Base-by-base conservation (phyloP, 345 rosid species). In the Citropsis articulata region DNA sequence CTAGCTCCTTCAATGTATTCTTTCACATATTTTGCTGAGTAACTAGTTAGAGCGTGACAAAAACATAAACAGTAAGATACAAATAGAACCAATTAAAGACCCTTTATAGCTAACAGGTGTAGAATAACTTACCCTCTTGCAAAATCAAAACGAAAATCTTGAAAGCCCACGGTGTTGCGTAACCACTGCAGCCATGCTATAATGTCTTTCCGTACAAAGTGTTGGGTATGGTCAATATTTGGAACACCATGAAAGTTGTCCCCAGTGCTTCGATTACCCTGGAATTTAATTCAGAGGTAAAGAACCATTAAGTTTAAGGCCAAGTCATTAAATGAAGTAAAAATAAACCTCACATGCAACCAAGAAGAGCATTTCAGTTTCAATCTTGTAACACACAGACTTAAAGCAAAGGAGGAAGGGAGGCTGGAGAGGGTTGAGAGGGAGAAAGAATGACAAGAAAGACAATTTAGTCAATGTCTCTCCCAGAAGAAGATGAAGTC, bases 81-180 rank as follows among this genome's bases (percentile, higher is more conserved):
- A 66, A 67, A 59, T 28, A 21, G 72, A 59, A 76, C 45, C 31
- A 56, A 28, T 31, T 45, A 35, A 45, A 75, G 38, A 61, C 38
- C 27, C 78, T 60, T 28, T 69, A 18, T 28, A 75, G 27, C 59
- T 53, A 19, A 61, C 31, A 66, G 70, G 33, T 35, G 13, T 27
- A 63, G 36, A 45, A 64, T 57, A 80, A 27, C 42, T 64, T 92
- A 95, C 98, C 98, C 98, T 73, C 87, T 90, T 31, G 91, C 93
- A 84, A 93, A 95, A 87, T 93, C 98, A 86, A 92, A 95, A 75
- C 98, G 98, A 36, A 93, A 95, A 87, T 95, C 97, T 57, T 92
- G 91, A 88, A 93, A 95, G 48, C 98, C 95, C 16, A 88, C 86
- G 7, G 79, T 82, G 61, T 85, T 71, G 27, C 89, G 89, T 28